Evolutionary conservation across 805 yeast species (phyloP), one percentile per base, ranked within the genome.

Genomic region (Lipomyces japonicus): DNA sequence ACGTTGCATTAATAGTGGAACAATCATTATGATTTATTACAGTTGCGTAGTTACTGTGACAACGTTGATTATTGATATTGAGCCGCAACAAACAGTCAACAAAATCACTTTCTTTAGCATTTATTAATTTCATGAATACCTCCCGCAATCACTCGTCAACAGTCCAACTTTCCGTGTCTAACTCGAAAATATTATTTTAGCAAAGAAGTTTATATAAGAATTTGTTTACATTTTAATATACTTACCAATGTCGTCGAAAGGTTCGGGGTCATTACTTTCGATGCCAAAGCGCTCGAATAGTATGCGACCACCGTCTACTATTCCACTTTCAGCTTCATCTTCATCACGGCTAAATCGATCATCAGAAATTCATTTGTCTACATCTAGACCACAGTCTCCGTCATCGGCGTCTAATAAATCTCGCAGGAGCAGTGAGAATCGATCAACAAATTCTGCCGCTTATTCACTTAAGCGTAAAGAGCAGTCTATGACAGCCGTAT

Each of bases 241-340:
- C n/a, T n/a, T n/a, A 34, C 21, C 18, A 26, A 48, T 48, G 51
- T 38, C 51, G 16, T 3, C 42, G 12, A 24, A 38, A 19, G 37
- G n/a, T n/a, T 32, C 52, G 22, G 44, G 41, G 16, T 39, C 52
- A 22, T 44, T 48, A 7, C 37, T 49, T 28, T 50, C 55, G 37
- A 35, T 50, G 25, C 55, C 53, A 1, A 34, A 31, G 14, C 48
- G 54, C 31, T 43, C 48, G n/a, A 54, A 42, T 37, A 43, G 56
- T 31, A 47, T 54, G 52, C 55, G 58, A 4, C 58, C 58, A 21
- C 48, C 57, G n/a, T 44, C 50, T n/a, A 52, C 42, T 19, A 42
- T 45, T 0, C 55, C 54, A 3, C 51, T 50, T 12, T 46, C 51
- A 7, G 34, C 51, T 9, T 23, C 45, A 24, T 43, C 57, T 5